phyloP scores from a whole-genome alignment of 345 rosid genomes.

The Trapa bicornis region DNA sequence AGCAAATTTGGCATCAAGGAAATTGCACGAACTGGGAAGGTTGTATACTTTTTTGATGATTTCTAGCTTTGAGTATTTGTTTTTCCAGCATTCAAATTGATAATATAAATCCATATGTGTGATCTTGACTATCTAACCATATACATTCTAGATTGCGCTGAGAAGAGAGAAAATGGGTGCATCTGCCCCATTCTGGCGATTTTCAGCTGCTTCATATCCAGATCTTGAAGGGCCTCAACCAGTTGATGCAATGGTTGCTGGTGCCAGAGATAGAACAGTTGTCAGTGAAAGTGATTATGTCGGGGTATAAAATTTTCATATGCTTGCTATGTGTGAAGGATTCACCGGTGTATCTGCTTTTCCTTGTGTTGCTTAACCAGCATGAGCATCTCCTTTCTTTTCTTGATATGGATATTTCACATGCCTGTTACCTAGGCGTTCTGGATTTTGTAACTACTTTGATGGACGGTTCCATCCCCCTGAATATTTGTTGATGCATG shows the following conservation, averaged over 20 bases:
- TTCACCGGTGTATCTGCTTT: too few species aligned
- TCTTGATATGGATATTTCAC: too few species aligned
- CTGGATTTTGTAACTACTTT: too few species aligned
- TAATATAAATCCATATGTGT: not conserved
- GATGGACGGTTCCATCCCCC: too few species aligned
- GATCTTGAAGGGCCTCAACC: slow-evolving; percentile 50
- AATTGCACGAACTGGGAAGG: slow-evolving; percentile 83
- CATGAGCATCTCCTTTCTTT: too few species aligned
- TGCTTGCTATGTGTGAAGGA: not conserved
- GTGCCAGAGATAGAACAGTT: slow-evolving; percentile 28
- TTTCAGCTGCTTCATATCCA: slow-evolving; percentile 95
- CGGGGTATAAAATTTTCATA: slow-evolving; percentile 40
- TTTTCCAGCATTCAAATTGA: not conserved
- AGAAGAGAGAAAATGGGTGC: slow-evolving; percentile 90
- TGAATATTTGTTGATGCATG: not conserved
- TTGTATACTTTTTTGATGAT: slow-evolving; percentile 12
- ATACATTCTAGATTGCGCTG: slow-evolving; percentile 55
- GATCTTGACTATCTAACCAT: not conserved
- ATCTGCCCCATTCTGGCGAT: slow-evolving; percentile 92
- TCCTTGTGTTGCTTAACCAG: too few species aligned
- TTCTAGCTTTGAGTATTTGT: not conserved
- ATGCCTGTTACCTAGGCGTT: too few species aligned
- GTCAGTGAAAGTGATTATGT: slow-evolving; percentile 29
- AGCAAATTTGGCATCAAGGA: slow-evolving; percentile 85
- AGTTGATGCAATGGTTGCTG: slow-evolving; percentile 22